Base-by-base conservation (phyloP, 176 grass and related monocot species). In the Zea luxurians region DNA sequence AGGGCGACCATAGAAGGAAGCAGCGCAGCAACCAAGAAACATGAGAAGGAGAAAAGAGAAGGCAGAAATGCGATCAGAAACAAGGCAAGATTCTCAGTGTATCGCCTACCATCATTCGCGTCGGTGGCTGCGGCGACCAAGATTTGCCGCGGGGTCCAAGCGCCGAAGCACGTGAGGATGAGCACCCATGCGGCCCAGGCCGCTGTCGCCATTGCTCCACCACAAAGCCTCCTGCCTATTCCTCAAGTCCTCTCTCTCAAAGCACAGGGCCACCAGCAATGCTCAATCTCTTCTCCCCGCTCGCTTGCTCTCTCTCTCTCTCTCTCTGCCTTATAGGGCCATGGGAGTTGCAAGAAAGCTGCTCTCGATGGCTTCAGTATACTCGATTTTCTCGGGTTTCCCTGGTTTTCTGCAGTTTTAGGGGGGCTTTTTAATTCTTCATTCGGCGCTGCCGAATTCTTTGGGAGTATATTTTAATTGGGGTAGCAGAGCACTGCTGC, bases 61-160 rank as follows among this genome's bases (percentile, higher is more conserved):
- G 34, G 11, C 12, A 59, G 8, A 57, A 71, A 77, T 42, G 43
- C 42, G 44, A 48, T 58, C 40, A 42, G 20, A 10, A 37, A 73
- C 67, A 64, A 49, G 7, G 83, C 48, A 82, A 13, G 43, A 59
- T 78, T 86, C 66, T 86, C 66, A 11, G 36, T 68, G 2, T 34
- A 34, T 55, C 41, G 10, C 74, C 21, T 64, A 88, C 86, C 80
- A 83, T 88, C 86, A 83, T 79, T 88, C 42, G 53, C 50, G 86
- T 88, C 86, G 37, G 86, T 88, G 69, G 68, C 61, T 53, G 80
- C 86, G 10, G 50, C 53, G 35, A 64, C 86, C 45, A 83, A 88
- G 80, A 69, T 83, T 75, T 53, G 69, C 71, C 5, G 54, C 69
- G 73, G 80, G 62, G 68, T 61, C 86, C 74, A 83, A 60, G 62